Evolutionary conservation across 768 basidiomycete genomes (phyloP).

Genomic region (Xerocomellus amylosporus): DNA sequence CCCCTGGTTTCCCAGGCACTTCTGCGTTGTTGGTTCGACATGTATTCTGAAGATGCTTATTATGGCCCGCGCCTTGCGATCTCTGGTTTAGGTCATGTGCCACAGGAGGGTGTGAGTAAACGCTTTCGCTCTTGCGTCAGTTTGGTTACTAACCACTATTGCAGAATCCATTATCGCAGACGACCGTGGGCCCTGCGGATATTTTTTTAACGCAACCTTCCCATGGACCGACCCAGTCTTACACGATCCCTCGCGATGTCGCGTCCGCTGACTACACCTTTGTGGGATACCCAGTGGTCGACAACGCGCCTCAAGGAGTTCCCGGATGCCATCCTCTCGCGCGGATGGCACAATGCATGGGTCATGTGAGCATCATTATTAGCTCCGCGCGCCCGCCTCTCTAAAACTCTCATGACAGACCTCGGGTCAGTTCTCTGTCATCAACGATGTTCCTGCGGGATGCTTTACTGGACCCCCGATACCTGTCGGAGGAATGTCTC

Average conservation of each 20-base stretch:
- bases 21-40: not conserved
- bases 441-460: too few species aligned
- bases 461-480: not conserved
- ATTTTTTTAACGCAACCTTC: not conserved
- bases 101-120: slow-evolving; percentile 8
- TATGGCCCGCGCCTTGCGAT: not conserved
- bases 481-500: not conserved
- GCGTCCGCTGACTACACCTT: not conserved
- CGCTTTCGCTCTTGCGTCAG: not conserved
- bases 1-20: not conserved
- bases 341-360: not conserved
- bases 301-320: not conserved
- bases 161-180: not conserved
- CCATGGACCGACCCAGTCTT: not conserved
- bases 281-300: not conserved
- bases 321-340: not conserved
- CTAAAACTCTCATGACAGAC: not conserved
- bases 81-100: not conserved
- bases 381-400: too few species aligned
- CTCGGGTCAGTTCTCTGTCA: not conserved
- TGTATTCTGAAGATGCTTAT: not conserved
- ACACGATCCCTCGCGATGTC: too few species aligned
- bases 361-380: slow-evolving; percentile 5
- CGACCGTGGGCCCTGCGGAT: slow-evolving; percentile 1
- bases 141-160: not conserved